Evolutionary conservation across 2,329 filamentous ascomycete genomes (phyloP).

Genomic region (Penicillium oxalicum): DNA sequence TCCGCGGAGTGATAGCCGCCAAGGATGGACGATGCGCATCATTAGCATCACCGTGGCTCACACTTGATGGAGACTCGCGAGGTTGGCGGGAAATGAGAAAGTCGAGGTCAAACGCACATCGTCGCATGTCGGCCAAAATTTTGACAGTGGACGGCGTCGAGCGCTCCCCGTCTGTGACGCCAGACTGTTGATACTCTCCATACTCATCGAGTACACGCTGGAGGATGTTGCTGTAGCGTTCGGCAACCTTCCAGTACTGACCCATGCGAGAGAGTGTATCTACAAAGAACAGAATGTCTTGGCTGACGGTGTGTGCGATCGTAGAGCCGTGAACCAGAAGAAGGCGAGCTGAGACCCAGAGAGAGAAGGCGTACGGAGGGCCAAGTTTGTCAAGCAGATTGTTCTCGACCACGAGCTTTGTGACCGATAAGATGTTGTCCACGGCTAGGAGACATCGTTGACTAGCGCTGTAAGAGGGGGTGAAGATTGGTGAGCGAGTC

Average conservation of each 20-base stretch:
- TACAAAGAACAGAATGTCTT: slow-evolving; percentile 75
- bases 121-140: slow-evolving; percentile 85
- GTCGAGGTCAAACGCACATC: slow-evolving; percentile 84
- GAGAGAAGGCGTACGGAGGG: slow-evolving; percentile 82
- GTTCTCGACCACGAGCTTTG: slow-evolving; percentile 70
- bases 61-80: slow-evolving; percentile 35
- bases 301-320: slow-evolving; percentile 74
- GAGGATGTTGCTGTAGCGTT: slow-evolving; percentile 72
- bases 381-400: slow-evolving; percentile 73
- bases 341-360: slow-evolving; percentile 85
- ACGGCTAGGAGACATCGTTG: slow-evolving; percentile 79
- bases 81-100: slow-evolving; percentile 83
- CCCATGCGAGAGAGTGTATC: slow-evolving; percentile 77
- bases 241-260: slow-evolving; percentile 76
- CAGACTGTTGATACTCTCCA: slow-evolving; percentile 63
- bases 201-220: slow-evolving; percentile 83
- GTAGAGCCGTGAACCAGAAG: slow-evolving; percentile 86
- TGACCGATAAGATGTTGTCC: slow-evolving; percentile 71
- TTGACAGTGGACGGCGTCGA: slow-evolving; percentile 76
- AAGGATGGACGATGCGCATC: slow-evolving; percentile 4
- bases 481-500: slow-evolving; percentile 81
- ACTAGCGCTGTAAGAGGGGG: slow-evolving; percentile 76
- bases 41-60: slow-evolving; percentile 18
- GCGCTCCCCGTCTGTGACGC: slow-evolving; percentile 58
- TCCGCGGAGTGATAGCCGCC: slow-evolving; percentile 48